Percentiles rank a stretch among this genome's conserved stretches.
Evolutionary conservation across 257 asterid species (phyloP).

Genomic region (Mitragyna speciosa): DNA sequence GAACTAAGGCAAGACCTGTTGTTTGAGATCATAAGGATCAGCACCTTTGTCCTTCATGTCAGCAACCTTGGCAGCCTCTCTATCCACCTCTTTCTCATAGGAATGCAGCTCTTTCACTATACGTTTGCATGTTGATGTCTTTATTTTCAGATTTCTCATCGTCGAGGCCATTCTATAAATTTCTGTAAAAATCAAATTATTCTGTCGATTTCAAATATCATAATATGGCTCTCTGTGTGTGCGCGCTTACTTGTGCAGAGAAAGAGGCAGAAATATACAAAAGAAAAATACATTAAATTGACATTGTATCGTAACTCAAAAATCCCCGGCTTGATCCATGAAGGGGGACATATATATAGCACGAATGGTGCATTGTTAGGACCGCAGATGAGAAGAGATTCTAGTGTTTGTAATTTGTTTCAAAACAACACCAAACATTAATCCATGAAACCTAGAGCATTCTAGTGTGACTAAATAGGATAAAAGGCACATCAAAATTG

Average conservation of each 20-base stretch:
- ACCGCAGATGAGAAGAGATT: too few species aligned
- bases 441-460: too few species aligned
- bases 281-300: background rate
- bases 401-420: too few species aligned
- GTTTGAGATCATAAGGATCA: conserved; percentile 86
- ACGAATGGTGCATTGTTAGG: too few species aligned
- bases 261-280: background rate
- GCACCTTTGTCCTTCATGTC: conserved; percentile 82
- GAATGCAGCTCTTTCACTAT: conserved; percentile 77
- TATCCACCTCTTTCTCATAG: conserved; percentile 83
- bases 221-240: background rate
- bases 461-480: too few species aligned
- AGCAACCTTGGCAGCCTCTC: conserved; percentile 78
- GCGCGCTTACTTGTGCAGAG: background rate
- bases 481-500: too few species aligned
- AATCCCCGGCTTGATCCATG: too few species aligned
- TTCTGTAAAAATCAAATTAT: background rate
- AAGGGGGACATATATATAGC: too few species aligned
- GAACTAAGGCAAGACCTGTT: conserved; percentile 52
- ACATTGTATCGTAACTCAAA: too few species aligned
- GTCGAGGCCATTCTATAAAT: conserved; percentile 35
- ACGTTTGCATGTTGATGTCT: conserved; percentile 81
- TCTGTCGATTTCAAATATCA: background rate
- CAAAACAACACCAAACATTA: too few species aligned
- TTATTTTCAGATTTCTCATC: conserved; percentile 73